These are phyloP conservation scores for Aspergillus costaricaensis DNA, from an alignment of 2,329 filamentous ascomycete species.

Conservation along the genomic window DNA sequence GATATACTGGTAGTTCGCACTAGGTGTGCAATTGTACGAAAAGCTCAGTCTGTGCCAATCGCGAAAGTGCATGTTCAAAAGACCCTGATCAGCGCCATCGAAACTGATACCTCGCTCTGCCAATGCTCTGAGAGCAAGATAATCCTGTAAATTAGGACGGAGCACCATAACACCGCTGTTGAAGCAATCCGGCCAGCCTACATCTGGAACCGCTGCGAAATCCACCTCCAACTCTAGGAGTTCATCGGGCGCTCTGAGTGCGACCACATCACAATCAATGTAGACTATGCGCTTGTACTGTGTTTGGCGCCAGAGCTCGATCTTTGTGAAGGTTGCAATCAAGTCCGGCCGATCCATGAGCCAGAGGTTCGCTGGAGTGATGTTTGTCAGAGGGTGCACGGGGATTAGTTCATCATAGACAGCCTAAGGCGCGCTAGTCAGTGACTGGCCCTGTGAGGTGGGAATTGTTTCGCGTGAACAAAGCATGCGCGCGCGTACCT, in stretches of 20 bases:
- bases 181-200: slow-evolving; percentile 97
- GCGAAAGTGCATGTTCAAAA: slow-evolving; percentile 92
- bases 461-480: slow-evolving; percentile 7
- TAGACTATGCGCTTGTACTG: slow-evolving; percentile 94
- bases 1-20: slow-evolving; percentile 94
- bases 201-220: slow-evolving; percentile 81
- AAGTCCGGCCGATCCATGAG: slow-evolving; percentile 91
- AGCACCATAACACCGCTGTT: slow-evolving; percentile 97
- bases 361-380: slow-evolving; percentile 76
- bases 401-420: slow-evolving; percentile 89
- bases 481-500: slow-evolving; percentile 52
- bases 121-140: slow-evolving; percentile 79
- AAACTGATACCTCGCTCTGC: slow-evolving; percentile 88
- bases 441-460: slow-evolving; percentile 13
- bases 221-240: slow-evolving; percentile 68
- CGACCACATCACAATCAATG: slow-evolving; percentile 91
- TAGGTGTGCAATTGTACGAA: slow-evolving; percentile 95
- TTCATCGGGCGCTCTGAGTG: slow-evolving; percentile 86
- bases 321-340: slow-evolving; percentile 93
- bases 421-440: slow-evolving; percentile 53
- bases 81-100: slow-evolving; percentile 92
- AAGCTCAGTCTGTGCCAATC: slow-evolving; percentile 88
- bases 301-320: slow-evolving; percentile 86
- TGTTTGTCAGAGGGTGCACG: slow-evolving; percentile 76
- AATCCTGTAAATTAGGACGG: slow-evolving; percentile 82